Percentiles rank a stretch among this genome's conserved stretches.
phyloP scores from a whole-genome alignment of 495 filamentous ascomycete species.

The Trichoderma virens region DNA sequence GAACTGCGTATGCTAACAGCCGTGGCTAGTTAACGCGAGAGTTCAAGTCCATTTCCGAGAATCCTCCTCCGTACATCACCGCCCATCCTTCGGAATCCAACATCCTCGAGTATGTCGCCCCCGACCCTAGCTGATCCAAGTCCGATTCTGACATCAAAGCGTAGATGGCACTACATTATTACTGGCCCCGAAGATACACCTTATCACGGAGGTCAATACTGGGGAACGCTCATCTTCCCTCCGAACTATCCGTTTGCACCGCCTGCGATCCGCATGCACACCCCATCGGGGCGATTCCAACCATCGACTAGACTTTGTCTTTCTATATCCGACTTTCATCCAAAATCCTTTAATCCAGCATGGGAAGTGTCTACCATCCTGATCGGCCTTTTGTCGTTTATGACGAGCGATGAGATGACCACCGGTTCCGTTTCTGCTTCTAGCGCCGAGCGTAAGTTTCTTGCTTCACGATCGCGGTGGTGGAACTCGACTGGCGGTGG shows the following conservation, averaged over 20 bases:
- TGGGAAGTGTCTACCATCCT: slow-evolving; percentile 97
- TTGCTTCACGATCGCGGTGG: slow-evolving; percentile 76
- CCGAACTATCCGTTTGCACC: slow-evolving; percentile 96
- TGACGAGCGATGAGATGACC: slow-evolving; percentile 99
- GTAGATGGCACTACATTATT: slow-evolving; percentile 97
- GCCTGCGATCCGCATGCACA: slow-evolving; percentile 98
- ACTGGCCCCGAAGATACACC: slow-evolving; percentile 93
- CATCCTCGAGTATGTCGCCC: slow-evolving; percentile 71
- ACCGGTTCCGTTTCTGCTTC: slow-evolving; percentile 81
- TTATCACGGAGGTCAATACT: slow-evolving; percentile 93
- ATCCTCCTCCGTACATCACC: slow-evolving; percentile 85
- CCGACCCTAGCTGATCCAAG: not conserved
- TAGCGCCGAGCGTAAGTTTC: slow-evolving; percentile 68
- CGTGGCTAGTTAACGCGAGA: slow-evolving; percentile 72
- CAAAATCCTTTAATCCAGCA: slow-evolving; percentile 96
- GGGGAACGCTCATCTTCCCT: slow-evolving; percentile 93
- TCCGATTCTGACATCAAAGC: not conserved
- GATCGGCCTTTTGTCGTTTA: slow-evolving; percentile 89
- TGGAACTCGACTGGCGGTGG: slow-evolving; percentile 97
- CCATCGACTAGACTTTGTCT: slow-evolving; percentile 87
- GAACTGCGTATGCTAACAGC: slow-evolving; percentile 9
- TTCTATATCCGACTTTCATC: slow-evolving; percentile 94
- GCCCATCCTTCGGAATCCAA: slow-evolving; percentile 92
- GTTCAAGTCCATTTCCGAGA: slow-evolving; percentile 85
- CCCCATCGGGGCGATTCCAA: slow-evolving; percentile 90